Conservation (phyloP, 108 stramenopile species). For the Cyclotella cryptica region DNA sequence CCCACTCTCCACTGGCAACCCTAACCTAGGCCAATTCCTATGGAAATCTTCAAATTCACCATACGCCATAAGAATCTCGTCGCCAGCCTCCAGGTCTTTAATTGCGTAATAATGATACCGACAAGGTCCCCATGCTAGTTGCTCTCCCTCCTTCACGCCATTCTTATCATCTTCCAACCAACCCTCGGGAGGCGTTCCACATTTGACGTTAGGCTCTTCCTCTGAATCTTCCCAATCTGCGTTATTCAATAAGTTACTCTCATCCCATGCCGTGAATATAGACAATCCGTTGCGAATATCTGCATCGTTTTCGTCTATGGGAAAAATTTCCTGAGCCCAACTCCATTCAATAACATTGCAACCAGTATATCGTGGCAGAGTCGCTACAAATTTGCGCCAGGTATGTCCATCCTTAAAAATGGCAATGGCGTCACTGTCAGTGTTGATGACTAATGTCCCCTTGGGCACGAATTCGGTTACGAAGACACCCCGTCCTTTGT, state of each 20-base stretch:
- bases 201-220: constrained; percentile 32
- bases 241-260: constrained; percentile 38
- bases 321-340: constrained; percentile 25
- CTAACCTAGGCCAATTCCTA: constrained; percentile 11
- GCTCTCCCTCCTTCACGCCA: constrained; percentile 4
- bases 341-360: constrained; percentile 49
- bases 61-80: constrained; percentile 39
- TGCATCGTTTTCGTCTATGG: constrained; percentile 11
- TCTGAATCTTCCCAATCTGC: constrained; percentile 34
- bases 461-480: constrained; percentile 29
- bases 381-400: constrained; percentile 40
- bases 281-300: constrained; percentile 45
- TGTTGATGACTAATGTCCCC: constrained; percentile 36
- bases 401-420: constrained; percentile 48
- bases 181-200: constrained; percentile 13
- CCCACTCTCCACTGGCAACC: constrained; percentile 5
- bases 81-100: constrained; percentile 37
- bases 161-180: constrained; percentile 11
- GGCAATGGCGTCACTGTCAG: constrained; percentile 32
- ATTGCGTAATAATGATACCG: constrained; percentile 44
- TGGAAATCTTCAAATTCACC: constrained; percentile 24
- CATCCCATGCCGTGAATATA: constrained; percentile 42
- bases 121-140: constrained; percentile 34
- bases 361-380: constrained; percentile 33
- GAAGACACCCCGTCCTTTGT: constrained; percentile 44